Conservation (phyloP, 2,329 filamentous ascomycete genomes). For the Metarhizium robertsii region DNA sequence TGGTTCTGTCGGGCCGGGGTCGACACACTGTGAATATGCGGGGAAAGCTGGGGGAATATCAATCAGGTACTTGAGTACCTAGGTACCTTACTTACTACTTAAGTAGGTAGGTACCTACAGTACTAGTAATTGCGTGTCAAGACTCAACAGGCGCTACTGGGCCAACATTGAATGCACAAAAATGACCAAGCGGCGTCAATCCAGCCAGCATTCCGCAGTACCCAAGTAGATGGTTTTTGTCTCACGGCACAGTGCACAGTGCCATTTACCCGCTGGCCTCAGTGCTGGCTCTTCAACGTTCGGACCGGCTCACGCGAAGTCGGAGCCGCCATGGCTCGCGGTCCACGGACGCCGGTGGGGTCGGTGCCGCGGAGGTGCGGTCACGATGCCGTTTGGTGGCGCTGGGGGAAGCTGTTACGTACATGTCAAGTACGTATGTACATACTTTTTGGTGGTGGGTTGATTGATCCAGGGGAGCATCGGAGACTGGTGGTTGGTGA, state of each 20-base stretch:
- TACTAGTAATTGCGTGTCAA: too few species aligned
- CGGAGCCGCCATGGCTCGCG: background rate
- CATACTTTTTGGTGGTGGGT: background rate
- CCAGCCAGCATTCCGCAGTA: too few species aligned
- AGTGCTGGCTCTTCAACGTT: too few species aligned
- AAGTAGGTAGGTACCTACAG: too few species aligned
- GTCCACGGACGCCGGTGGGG: constrained; percentile 3
- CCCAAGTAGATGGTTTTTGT: too few species aligned
- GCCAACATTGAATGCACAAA: too few species aligned
- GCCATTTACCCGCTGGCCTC: too few species aligned
- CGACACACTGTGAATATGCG: background rate
- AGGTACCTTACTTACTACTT: too few species aligned
- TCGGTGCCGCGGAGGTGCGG: background rate
- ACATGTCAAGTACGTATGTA: background rate
- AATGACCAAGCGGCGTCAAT: too few species aligned
- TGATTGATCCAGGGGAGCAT: background rate
- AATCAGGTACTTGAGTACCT: too few species aligned
- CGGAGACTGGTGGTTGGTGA: background rate
- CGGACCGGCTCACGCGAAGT: background rate
- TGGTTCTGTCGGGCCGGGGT: background rate
- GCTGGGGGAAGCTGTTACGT: constrained; percentile 2
- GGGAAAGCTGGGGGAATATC: background rate
- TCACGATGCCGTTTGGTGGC: background rate
- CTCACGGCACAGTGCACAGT: too few species aligned
- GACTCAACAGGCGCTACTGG: too few species aligned